phyloP scores from a whole-genome alignment of 192 early-diverging fungal genomes.

The Backusella macrospora region DNA sequence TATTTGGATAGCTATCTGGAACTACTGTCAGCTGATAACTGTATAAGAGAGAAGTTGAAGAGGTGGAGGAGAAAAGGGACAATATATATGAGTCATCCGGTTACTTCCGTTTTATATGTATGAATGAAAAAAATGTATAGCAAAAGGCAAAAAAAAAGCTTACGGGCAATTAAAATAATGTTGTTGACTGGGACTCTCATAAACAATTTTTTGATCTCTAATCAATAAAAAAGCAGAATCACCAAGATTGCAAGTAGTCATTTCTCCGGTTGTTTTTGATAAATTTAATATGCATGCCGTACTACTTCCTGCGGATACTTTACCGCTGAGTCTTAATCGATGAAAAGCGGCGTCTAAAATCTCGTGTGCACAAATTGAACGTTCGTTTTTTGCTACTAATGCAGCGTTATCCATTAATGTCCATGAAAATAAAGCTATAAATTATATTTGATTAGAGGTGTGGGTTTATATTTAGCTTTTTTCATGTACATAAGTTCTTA shows the following conservation, averaged over 20 bases:
- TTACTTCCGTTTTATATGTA: not conserved
- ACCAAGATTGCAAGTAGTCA: slow-evolving; percentile 57
- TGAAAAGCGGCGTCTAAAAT: slow-evolving; percentile 55
- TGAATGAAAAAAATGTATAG: not conserved
- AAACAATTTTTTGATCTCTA: slow-evolving; percentile 53
- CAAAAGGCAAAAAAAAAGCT: slow-evolving; percentile 1
- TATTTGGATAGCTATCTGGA: slow-evolving; percentile 55
- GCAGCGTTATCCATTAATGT: slow-evolving; percentile 65
- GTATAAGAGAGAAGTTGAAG: slow-evolving; percentile 1
- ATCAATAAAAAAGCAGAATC: slow-evolving; percentile 61
- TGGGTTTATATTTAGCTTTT: not conserved
- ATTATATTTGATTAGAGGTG: slow-evolving; percentile 7
- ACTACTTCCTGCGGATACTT: slow-evolving; percentile 56
- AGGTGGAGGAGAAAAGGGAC: not conserved
- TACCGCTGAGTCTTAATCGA: slow-evolving; percentile 51
- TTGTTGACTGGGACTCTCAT: slow-evolving; percentile 60
- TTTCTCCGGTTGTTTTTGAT: slow-evolving; percentile 54
- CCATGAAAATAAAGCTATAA: slow-evolving; percentile 57
- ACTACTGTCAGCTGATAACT: slow-evolving; percentile 59
- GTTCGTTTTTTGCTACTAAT: slow-evolving; percentile 43
- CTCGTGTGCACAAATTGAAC: slow-evolving; percentile 47
- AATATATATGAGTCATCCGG: not conserved
- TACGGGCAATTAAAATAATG: slow-evolving; percentile 66
- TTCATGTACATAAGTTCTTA: not conserved
- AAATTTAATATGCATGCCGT: slow-evolving; percentile 62